Percentiles rank a stretch among this genome's conserved stretches.
These are phyloP conservation scores for Trichoderma reesei DNA, from an alignment of 495 filamentous ascomycete species.

Conservation along the genomic window DNA sequence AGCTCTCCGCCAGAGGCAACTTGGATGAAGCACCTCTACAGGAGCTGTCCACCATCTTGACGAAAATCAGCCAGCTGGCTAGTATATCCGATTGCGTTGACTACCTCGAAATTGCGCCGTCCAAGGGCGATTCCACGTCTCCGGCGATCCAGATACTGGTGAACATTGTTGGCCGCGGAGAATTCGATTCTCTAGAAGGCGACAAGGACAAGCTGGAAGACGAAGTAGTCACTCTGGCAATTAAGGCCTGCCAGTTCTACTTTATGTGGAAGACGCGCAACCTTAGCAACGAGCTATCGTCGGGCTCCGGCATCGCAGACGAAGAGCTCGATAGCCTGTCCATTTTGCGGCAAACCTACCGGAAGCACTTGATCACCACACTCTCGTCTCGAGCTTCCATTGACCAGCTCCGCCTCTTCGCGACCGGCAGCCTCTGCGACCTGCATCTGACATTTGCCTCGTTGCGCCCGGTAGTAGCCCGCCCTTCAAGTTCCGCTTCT, in stretches of 20 bases:
- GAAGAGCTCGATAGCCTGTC: slow-evolving; percentile 48
- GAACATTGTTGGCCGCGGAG: slow-evolving; percentile 54
- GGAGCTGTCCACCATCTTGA: slow-evolving; percentile 67
- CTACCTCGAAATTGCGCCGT: slow-evolving; percentile 54
- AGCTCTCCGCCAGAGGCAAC: slow-evolving; percentile 52
- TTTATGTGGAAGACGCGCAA: slow-evolving; percentile 85
- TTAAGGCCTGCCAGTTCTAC: slow-evolving; percentile 70
- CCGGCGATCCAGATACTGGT: slow-evolving; percentile 59
- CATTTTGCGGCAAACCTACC: slow-evolving; percentile 45
- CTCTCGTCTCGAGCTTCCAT: slow-evolving; percentile 53
- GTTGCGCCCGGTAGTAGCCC: slow-evolving; percentile 39
- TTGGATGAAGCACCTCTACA: slow-evolving; percentile 51
- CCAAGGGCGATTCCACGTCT: slow-evolving; percentile 34
- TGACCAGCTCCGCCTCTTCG: slow-evolving; percentile 67
- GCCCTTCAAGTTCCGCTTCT: neutral
- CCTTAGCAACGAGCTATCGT: slow-evolving; percentile 30
- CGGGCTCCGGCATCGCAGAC: slow-evolving; percentile 33
- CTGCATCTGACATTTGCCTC: slow-evolving; percentile 70
- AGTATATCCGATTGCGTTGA: slow-evolving; percentile 66
- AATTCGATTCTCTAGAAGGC: slow-evolving; percentile 46
- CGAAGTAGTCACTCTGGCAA: slow-evolving; percentile 60
- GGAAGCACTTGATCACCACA: slow-evolving; percentile 52
- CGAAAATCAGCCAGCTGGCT: slow-evolving; percentile 74
- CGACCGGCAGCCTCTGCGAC: slow-evolving; percentile 67
- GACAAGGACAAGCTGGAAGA: slow-evolving; percentile 61